Conservation (phyloP, 139 green algal genomes). For the Chlamydomonas sp. region DNA sequence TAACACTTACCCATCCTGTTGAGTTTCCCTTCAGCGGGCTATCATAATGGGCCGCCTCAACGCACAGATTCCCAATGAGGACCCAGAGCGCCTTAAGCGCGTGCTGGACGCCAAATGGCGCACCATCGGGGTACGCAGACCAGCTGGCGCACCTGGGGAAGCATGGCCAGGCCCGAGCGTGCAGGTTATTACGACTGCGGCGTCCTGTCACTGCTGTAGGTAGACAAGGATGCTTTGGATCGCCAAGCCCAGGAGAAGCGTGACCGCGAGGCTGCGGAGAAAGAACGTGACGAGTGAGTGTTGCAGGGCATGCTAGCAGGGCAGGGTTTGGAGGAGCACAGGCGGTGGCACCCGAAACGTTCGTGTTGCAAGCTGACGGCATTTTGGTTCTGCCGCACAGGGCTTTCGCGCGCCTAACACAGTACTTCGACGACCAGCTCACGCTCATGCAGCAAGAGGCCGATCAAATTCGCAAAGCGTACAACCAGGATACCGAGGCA, state of each 20-base stretch:
- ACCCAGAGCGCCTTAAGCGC: constrained; percentile 64
- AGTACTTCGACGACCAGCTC: constrained; percentile 66
- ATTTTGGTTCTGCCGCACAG: constrained; percentile 33
- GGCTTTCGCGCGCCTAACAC: constrained; percentile 54
- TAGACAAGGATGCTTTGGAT: constrained; percentile 65
- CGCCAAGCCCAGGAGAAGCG: constrained; percentile 60
- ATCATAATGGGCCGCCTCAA: constrained; percentile 60
- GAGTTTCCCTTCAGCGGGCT: background rate
- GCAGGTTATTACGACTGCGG: background rate
- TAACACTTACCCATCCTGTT: too few species aligned
- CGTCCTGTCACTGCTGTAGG: constrained; percentile 27
- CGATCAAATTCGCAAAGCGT: constrained; percentile 37
- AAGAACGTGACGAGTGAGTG: constrained; percentile 64
- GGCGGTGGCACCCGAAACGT: background rate
- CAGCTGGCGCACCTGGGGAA: background rate
- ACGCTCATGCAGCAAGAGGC: constrained; percentile 57
- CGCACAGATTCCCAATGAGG: constrained; percentile 68
- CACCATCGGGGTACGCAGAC: constrained; percentile 68
- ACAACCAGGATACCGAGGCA: constrained; percentile 47
- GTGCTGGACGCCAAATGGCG: constrained; percentile 78
- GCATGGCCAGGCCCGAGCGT: too few species aligned
- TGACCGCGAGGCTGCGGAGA: constrained; percentile 39
- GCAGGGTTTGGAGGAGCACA: background rate
- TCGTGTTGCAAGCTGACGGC: background rate
- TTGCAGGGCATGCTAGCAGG: too few species aligned